Evolutionary conservation across 345 rosid genomes (phyloP), one percentile per base, ranked within the genome.

Genomic region (Erysimum cheiranthoides): DNA sequence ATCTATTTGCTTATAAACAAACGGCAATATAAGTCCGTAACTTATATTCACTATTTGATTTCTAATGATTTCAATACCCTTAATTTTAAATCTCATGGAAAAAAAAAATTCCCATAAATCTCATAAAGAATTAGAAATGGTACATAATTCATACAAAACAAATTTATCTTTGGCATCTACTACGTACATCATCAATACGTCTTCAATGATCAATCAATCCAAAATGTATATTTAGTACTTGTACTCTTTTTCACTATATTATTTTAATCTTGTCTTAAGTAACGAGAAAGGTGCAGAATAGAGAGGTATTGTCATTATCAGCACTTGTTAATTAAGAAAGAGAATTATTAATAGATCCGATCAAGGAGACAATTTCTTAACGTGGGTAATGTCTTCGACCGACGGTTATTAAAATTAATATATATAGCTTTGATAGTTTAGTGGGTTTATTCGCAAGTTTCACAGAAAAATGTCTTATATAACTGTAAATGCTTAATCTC

Each of bases 311-410:
- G 5, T 47, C 21, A 10, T 5, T 45, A 17, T 43, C 21, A 17
- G 42, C 40, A 17, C 4, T 14, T 21, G 9, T 11, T 46, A 66
- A 14, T 10, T 7, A 40, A 45, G 10, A 27, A 45, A 34, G 13
- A 56, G 2, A 49, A 45, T 56, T 66, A 46, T 12, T 47, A 25
- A 42, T 53, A 74, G 59, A 47, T 66, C 73, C 73, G 61, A 67
- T 39, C 68, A 75, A 75, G 63, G 42, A 40, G 62, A 58, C 61
- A 35, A 27, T 66, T 74, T 74, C 66, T 28, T 52, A 67, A 74
- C 67, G 40, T 66, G 45, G 73, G 53, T 38, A 40, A 25, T 51
- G 66, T 74, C 60, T 58, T 74, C 52, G 67, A 58, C 67, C 39
- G 43, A 58, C 30, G 40, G 2, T 67, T 49, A 14, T 47, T 3